Evolutionary conservation across 2,329 filamentous ascomycete genomes (phyloP), one percentile per base, ranked within the genome.

Genomic region (Aspergillus chevalieri): DNA sequence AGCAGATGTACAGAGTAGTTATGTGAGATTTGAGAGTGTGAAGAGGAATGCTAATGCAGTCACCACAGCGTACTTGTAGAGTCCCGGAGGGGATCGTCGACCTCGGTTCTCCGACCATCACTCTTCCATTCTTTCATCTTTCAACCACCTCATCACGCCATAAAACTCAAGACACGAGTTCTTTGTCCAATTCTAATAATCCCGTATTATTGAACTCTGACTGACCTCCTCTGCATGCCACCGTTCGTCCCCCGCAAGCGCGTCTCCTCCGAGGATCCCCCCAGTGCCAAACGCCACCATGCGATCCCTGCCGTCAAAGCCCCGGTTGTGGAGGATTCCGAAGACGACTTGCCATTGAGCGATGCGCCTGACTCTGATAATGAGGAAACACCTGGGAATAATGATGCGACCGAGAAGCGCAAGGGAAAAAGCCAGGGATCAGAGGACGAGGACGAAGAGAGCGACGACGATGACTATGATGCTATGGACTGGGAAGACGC

Each of bases 401-500:
- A 79, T 54, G 74, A 80, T 12, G 24, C 14, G 50, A 56, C 42
- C 19, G 74, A 78, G 60, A 64, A 71, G 50, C 68, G 64, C 46
- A 78, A 77, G 55, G 64, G 54, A 50, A 65, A 43, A 53, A 54
- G 9, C 51, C 19, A 26, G 22, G 24, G 24, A 44, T 15, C 22
- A 10, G 42, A 60, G 19, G 47, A 55, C 1, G 51, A 64, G 4
- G 53, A 63, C 34, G 68, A 72, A 4, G 36, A 59, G 15, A 46
- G 55, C 1, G 51, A 63, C 4, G 54, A 63, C 30, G 68, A 72
- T 5, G 74, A 76, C 10, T 78, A 85, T 55, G 79, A 83, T 2
- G 74, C 75, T 44, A 75, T 80, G 59, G 77, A 80, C 47, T 82
- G 78, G 78, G 80, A 83, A 61, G 77, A 82, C 61, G 78, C 78